Evolutionary conservation across 2,329 filamentous ascomycete species (phyloP), one percentile per base, ranked within the genome.

Genomic region (Venturia pyrina): DNA sequence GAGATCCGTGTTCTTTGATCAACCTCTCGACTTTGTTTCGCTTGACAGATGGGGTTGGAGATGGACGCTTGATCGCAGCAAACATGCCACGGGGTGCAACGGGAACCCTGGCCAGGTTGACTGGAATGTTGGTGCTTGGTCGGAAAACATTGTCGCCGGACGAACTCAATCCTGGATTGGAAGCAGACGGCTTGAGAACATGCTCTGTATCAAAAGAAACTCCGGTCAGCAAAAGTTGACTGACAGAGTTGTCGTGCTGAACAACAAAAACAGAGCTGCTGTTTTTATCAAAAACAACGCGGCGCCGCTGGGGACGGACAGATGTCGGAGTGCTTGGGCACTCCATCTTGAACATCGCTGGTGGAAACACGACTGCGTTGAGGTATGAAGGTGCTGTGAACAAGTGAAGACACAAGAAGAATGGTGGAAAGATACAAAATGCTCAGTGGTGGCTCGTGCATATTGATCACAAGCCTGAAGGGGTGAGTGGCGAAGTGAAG

Each of bases 1-100:
- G 80, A 46, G 80, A 82, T 65, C 80, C 80, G 73, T 82, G 80
- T 67, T 80, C 77, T 68, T 81, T 80, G 70, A 82, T 77, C 53
- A 82, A 76, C 53, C 75, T 76, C 69, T 82, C 80, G 15, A 77
- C 79, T 68, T 81, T 81, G 64, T 78, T 78, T 53, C 78, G 77
- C 72, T 81, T 81, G 71, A 82, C 71, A 1, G 80, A 82, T 15
- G 80, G 80, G 1, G 79, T 79, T 17, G 80, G 80, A 3, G 80
- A 82, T 6, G 76, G 77, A 41, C 73, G 74, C 69, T 78, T 78
- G 62, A 71, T 68, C 21, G 71, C 65, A 24, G 69, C 69, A 43
- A 68, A 59, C 53, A 59, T 59, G 28, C 53, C 53, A 21, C 53
- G 53, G 37, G 32, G 56, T 68, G 53, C 63, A 34, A 66, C 67